These are phyloP conservation scores for Galeopsis tetrahit DNA, from an alignment of 257 asterid genomes.

Conservation along the genomic window DNA sequence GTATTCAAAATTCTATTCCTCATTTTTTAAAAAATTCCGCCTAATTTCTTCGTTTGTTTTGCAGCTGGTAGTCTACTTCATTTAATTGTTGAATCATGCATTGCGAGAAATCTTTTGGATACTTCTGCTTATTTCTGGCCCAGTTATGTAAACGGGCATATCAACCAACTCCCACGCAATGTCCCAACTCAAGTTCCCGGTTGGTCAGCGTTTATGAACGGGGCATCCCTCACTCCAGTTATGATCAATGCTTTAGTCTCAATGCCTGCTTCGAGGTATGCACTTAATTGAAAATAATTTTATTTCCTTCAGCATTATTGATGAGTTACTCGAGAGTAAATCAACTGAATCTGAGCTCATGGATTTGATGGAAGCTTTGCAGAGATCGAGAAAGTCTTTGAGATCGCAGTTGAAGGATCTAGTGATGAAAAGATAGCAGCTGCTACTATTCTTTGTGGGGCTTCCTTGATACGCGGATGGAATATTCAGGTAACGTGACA, in stretches of 20 bases:
- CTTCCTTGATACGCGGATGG: slow-evolving; percentile 85
- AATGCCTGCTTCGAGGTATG: slow-evolving; percentile 91
- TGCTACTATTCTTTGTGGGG: slow-evolving; percentile 91
- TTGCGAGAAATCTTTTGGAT: slow-evolving; percentile 86
- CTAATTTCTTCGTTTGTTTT: slow-evolving; percentile 27
- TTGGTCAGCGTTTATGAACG: slow-evolving; percentile 91
- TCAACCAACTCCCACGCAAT: slow-evolving; percentile 71
- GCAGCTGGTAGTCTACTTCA: slow-evolving; percentile 94
- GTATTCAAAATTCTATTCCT: not conserved
- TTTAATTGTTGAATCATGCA: slow-evolving; percentile 89
- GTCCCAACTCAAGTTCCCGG: slow-evolving; percentile 74
- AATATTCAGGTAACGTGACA: slow-evolving; percentile 69
- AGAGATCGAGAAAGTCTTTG: slow-evolving; percentile 89
- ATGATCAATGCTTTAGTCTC: slow-evolving; percentile 81
- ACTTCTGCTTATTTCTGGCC: slow-evolving; percentile 95
- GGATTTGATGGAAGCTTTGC: slow-evolving; percentile 95
- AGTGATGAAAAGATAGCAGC: slow-evolving; percentile 82
- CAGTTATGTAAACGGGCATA: slow-evolving; percentile 70
- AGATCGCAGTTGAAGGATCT: slow-evolving; percentile 79
- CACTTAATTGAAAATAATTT: slow-evolving; percentile 12
- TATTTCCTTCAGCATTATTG: slow-evolving; percentile 43
- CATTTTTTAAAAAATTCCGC: not conserved
- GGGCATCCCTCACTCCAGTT: slow-evolving; percentile 65
- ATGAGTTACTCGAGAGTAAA: slow-evolving; percentile 55
- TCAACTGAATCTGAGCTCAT: slow-evolving; percentile 91